Evolutionary conservation across 805 yeast species (phyloP).

Genomic region (Lipomyces mesembrius): DNA sequence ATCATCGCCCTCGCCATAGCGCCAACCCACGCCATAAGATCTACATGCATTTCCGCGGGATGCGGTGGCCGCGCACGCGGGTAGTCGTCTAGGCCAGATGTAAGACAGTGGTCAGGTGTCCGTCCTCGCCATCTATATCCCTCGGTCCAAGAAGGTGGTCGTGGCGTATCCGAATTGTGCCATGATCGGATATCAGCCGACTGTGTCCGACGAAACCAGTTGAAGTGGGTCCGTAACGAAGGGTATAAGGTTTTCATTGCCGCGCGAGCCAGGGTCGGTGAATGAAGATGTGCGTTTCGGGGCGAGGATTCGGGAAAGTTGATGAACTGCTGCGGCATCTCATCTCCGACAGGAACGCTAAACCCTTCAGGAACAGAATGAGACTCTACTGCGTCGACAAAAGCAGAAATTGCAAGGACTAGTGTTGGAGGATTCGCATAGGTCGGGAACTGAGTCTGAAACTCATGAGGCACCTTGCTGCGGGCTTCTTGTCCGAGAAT

Average conservation of each 20-base stretch:
- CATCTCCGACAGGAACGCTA: conserved; percentile 12
- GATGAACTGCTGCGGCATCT: conserved; percentile 13
- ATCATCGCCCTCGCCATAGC: conserved; percentile 85
- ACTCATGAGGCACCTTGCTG: conserved; percentile 80
- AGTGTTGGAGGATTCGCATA: conserved; percentile 96
- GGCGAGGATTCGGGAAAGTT: conserved; percentile 10
- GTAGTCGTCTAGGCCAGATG: conserved; percentile 94
- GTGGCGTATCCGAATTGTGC: conserved; percentile 54
- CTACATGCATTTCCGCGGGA: conserved; percentile 88
- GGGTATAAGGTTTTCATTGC: conserved; percentile 72
- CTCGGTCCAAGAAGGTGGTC: conserved; percentile 55
- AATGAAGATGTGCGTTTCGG: conserved; percentile 56
- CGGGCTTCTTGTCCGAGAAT: conserved; percentile 91
- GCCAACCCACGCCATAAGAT: conserved; percentile 90
- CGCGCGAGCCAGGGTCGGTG: conserved; percentile 50
- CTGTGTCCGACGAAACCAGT: conserved; percentile 85
- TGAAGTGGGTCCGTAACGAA: conserved; percentile 71
- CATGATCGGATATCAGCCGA: conserved; percentile 73
- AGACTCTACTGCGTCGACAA: conserved; percentile 33
- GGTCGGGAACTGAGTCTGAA: conserved; percentile 82
- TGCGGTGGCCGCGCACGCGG: conserved; percentile 85
- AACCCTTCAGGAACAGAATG: conserved; percentile 15
- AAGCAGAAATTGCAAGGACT: conserved; percentile 54
- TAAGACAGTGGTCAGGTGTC: conserved; percentile 79
- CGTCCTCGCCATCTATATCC: conserved; percentile 94